A percentile compares a stretch with the other conserved stretches of the same genome.
Conservation (phyloP, 2,329 filamentous ascomycete genomes). For the Cyphellophora attinorum region DNA sequence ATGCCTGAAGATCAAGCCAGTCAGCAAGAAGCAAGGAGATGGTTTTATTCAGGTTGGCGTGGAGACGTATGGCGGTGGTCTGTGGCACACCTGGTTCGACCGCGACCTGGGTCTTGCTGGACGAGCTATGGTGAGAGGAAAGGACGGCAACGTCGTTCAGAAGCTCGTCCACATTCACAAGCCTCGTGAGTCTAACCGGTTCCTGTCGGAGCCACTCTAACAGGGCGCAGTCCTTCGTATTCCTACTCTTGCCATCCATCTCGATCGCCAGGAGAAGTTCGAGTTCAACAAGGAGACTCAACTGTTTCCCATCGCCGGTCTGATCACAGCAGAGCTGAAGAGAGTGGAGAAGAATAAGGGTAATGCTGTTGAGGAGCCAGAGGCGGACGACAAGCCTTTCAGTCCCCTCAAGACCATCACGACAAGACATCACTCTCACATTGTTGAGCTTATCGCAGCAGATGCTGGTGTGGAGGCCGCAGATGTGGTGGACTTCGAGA, state of each 20-base stretch:
- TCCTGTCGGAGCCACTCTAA: not conserved
- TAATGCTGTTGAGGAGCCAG: conserved; percentile 35
- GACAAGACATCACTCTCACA: conserved; percentile 78
- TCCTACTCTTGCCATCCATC: conserved; percentile 86
- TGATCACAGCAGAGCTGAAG: conserved; percentile 83
- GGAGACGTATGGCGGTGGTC: conserved; percentile 90
- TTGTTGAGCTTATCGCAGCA: conserved; percentile 75
- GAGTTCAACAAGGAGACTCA: conserved; percentile 96
- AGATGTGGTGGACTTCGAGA: conserved; percentile 84
- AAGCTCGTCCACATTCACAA: conserved; percentile 84
- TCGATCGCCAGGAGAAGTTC: conserved; percentile 78
- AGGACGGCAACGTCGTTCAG: conserved; percentile 65
- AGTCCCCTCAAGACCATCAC: conserved; percentile 66
- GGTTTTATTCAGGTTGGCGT: conserved; percentile 93
- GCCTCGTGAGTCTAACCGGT: conserved; percentile 44
- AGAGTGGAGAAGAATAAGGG: conserved; percentile 41
- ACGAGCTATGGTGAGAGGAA: conserved; percentile 68
- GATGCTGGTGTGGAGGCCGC: conserved; percentile 62
- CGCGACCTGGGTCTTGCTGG: conserved; percentile 86
- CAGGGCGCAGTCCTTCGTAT: conserved; percentile 61
- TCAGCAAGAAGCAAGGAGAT: conserved; percentile 76
- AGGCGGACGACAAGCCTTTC: conserved; percentile 42
- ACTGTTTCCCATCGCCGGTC: conserved; percentile 82
- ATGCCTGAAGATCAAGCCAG: conserved; percentile 83
- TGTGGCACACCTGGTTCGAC: conserved; percentile 99